A percentile compares a stretch with the other conserved stretches of the same genome.
These are phyloP conservation scores for Talaromyces proteolyticus DNA, from an alignment of 495 filamentous ascomycete genomes.

Conservation along the genomic window DNA sequence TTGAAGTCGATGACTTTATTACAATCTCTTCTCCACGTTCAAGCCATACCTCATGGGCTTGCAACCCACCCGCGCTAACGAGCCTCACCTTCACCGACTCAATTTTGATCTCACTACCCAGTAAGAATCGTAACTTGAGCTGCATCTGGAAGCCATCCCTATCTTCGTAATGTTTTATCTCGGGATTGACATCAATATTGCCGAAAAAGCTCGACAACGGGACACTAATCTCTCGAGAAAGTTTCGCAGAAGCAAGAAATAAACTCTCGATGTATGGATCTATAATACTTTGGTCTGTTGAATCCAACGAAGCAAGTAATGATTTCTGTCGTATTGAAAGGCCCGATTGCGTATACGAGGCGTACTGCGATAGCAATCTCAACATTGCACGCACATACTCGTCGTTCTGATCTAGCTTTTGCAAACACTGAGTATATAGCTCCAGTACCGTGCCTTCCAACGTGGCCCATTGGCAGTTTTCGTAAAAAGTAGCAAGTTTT, in stretches of 20 bases:
- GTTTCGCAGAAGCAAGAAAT: constrained; percentile 50
- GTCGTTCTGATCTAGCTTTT: constrained; percentile 65
- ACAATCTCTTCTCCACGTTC: constrained; percentile 24
- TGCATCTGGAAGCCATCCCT: constrained; percentile 74
- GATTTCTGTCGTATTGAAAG: constrained; percentile 28
- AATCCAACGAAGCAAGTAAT: constrained; percentile 22
- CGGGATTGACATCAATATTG: constrained; percentile 61
- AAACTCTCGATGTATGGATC: constrained; percentile 62
- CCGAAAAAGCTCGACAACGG: constrained; percentile 70
- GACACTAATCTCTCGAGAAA: constrained; percentile 60
- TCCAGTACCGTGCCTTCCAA: constrained; percentile 78
- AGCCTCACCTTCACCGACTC: constrained; percentile 63
- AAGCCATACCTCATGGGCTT: constrained; percentile 37
- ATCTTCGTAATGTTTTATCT: constrained; percentile 61
- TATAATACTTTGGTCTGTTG: constrained; percentile 48
- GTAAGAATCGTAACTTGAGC: constrained; percentile 63
- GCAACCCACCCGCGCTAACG: constrained; percentile 26
- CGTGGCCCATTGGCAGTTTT: constrained; percentile 69
- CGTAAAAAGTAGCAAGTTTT: constrained; percentile 77
- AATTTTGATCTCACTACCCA: constrained; percentile 64
- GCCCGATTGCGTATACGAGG: constrained; percentile 30
- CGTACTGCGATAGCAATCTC: constrained; percentile 69
- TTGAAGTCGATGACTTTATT: constrained; percentile 33
- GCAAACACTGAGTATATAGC: constrained; percentile 80
- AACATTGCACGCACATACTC: constrained; percentile 75